phyloP scores from a whole-genome alignment of 73 alveolate genomes.

The Tetrahymena elliotti region DNA sequence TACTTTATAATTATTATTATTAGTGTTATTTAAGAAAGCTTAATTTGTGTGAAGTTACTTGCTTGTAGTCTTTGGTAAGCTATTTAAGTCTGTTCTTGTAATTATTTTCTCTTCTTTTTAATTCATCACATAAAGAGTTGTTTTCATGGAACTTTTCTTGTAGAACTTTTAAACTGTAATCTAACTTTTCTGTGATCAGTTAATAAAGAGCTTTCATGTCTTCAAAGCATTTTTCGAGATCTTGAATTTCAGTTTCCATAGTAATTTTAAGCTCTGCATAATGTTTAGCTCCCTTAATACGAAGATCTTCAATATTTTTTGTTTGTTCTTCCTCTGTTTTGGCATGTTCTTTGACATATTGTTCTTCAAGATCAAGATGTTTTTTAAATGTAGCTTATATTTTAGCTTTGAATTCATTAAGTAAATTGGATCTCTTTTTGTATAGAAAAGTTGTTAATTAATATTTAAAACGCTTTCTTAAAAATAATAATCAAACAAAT shows the following conservation, averaged over 20 bases:
- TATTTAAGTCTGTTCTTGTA: constrained; percentile 53
- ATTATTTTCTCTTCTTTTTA: constrained; percentile 52
- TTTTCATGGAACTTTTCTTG: constrained; percentile 63
- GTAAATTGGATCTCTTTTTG: constrained; percentile 45
- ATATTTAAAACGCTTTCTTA: not conserved
- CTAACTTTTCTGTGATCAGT: constrained; percentile 69
- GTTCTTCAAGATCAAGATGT: constrained; percentile 60
- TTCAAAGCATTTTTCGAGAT: constrained; percentile 72
- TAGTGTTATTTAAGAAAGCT: not conserved
- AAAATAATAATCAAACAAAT: not conserved
- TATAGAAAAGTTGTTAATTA: not conserved
- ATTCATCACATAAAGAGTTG: constrained; percentile 44
- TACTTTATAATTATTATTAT: no score
- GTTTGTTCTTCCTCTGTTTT: constrained; percentile 68
- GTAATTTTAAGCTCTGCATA: constrained; percentile 67
- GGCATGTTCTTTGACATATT: constrained; percentile 52
- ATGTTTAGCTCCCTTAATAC: constrained; percentile 68
- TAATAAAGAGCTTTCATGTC: constrained; percentile 81
- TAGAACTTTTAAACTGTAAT: constrained; percentile 64
- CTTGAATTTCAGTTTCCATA: constrained; percentile 70
- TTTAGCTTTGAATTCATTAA: constrained; percentile 51
- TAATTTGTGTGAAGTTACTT: not conserved
- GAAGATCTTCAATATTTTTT: constrained; percentile 56
- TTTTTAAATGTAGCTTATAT: constrained; percentile 60
- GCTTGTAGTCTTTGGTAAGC: constrained; percentile 49